Evolutionary conservation across 257 asterid genomes (phyloP).

Genomic region (Ehretia macrophylla): DNA sequence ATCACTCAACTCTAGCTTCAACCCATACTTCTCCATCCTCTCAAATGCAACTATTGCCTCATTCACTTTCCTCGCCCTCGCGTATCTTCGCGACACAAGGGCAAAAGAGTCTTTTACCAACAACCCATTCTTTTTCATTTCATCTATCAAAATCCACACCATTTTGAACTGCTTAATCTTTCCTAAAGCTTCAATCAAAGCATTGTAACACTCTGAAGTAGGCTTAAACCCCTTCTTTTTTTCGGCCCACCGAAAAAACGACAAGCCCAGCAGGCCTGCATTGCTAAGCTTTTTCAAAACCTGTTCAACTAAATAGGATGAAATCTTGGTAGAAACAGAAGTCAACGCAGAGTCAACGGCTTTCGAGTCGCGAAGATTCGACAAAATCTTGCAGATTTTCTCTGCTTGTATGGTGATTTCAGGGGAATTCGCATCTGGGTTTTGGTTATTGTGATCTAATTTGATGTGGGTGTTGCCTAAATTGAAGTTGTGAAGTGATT

Average conservation of each 20-base stretch:
- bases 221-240: constrained; percentile 29
- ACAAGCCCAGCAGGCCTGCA: constrained; percentile 57
- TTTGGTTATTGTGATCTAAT: constrained; percentile 6
- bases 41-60: constrained; percentile 69
- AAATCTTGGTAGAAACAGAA: constrained; percentile 23
- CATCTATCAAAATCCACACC: constrained; percentile 70
- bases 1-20: constrained; percentile 53
- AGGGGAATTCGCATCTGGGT: constrained; percentile 20
- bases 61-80: constrained; percentile 67
- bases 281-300: constrained; percentile 67
- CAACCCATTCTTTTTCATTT: constrained; percentile 48
- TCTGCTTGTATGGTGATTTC: constrained; percentile 37
- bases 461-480: constrained; percentile 9
- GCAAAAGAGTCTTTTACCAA: constrained; percentile 55
- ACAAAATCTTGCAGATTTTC: constrained; percentile 40
- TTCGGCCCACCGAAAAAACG: constrained; percentile 86
- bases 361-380: constrained; percentile 24
- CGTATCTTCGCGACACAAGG: constrained; percentile 67
- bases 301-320: constrained; percentile 49
- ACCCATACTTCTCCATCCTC: constrained; percentile 70
- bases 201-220: constrained; percentile 55
- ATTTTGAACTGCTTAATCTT: constrained; percentile 74
- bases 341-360: constrained; percentile 35
- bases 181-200: constrained; percentile 68
- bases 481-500: constrained; percentile 6